A percentile compares a stretch with the other conserved stretches of the same genome.
Conservation (phyloP, 371 early-diverging fungal genomes). For the Cokeromyces recurvatus region DNA sequence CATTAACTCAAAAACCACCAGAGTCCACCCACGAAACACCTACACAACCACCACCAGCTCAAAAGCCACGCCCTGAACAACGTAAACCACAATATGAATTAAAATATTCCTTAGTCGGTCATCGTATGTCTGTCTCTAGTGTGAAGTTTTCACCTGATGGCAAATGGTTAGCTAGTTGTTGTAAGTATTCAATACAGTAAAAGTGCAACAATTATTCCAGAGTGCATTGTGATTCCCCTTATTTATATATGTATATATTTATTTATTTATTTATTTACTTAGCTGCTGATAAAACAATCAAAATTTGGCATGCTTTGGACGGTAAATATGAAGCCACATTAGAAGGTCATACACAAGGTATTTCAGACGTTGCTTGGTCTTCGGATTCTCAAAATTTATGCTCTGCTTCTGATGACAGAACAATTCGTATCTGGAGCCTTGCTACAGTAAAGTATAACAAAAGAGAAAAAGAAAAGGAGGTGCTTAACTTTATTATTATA, state of each 20-base stretch:
- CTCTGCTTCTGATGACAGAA: conserved; percentile 94
- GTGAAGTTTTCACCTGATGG: conserved; percentile 98
- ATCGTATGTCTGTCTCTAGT: conserved; percentile 90
- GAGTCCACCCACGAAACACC: no score
- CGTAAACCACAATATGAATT: conserved; percentile 84
- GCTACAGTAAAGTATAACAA: conserved; percentile 48
- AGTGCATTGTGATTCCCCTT: no score
- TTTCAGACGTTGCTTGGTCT: conserved; percentile 97
- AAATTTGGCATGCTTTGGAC: conserved; percentile 88
- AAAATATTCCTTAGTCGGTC: conserved; percentile 87
- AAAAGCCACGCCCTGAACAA: conserved; percentile 20
- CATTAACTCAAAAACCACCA: no score
- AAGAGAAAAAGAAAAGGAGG: conserved; percentile 1
- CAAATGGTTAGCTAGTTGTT: conserved; percentile 91
- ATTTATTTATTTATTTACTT: conserved; percentile 1
- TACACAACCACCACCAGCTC: background rate
- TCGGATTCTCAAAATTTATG: conserved; percentile 84
- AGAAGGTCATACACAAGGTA: conserved; percentile 89
- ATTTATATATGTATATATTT: no score
- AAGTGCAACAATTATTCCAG: no score
- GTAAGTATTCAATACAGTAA: conserved; percentile 62
- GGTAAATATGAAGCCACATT: conserved; percentile 84
- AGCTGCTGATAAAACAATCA: conserved; percentile 90
- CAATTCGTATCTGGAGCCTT: conserved; percentile 87
- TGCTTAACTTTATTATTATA: conserved; percentile 13